Base-by-base conservation (phyloP, 768 basidiomycete species). In the Omphalotus guepiniiformis region DNA sequence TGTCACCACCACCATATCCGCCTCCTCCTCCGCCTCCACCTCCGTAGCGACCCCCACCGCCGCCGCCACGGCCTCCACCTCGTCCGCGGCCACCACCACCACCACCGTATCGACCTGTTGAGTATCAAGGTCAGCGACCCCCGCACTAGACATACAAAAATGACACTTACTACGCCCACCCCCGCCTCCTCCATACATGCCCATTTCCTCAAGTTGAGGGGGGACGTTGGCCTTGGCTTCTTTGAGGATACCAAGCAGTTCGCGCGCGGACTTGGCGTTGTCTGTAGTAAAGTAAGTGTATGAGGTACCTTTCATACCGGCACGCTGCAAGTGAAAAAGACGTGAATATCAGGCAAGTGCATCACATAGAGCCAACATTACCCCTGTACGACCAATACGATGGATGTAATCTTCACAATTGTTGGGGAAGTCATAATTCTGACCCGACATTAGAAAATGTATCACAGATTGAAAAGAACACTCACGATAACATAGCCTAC, bases 331-430 rank as follows among this genome's bases (percentile, higher is more conserved):
- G n/a, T n/a, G 32, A 4, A 16, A 47, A 42, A 58, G 67, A n/a
- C n/a, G n/a, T n/a, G n/a, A n/a, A 43, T 59, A 58, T 39, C 11
- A 18, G 11, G 13, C 9, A 38, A 35, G 35, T 26, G 18, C 19
- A 39, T 45, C 23, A 5, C 9, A 25, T n/a, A 15, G 13, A 45
- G 6, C 15, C 6, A 35, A 19, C 13, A 34, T 11, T 67, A 91
- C 89, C 47, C 94, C 94, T 54, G 95, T 96, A 65, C 95, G 93
- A 54, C 95, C 96, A 60, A 99, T 99, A 57, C 95, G 92, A 70
- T 99, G 95, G 51, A 99, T 93, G 68, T 98, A 98, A 68, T 96
- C 94, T 73, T 95, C 93, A 59, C 89, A 91, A 63, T 95, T 94
- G 70, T 96, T 96, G 1, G 94, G 93, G 75, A 98, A 96, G 65